Evolutionary conservation across 345 rosid species (phyloP), one percentile per base, ranked within the genome.

Genomic region (Zanthoxylum bungeanum): DNA sequence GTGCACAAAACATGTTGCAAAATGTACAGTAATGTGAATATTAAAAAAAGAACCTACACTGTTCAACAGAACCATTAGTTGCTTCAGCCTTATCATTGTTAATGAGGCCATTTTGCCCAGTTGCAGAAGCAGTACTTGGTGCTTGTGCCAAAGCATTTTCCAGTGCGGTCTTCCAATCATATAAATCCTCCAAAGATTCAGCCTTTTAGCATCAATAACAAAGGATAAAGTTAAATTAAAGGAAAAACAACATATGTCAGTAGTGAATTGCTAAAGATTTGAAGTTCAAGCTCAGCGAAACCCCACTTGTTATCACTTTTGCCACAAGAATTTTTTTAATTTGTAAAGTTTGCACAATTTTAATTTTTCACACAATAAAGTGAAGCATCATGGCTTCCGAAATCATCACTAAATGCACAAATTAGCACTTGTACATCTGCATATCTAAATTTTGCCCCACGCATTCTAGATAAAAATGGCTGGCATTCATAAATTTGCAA

Each of bases 91-190:
- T 90, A 69, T 87, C 94, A 70, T 85, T 91, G 79, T 78, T 88
- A 34, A 89, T 73, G 71, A 87, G 79, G 52, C 93, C 97, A 82
- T 92, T 91, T 79, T 92, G 93, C 76, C 93, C 93, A 86, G 82
- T 83, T 58, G 77, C 86, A 79, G 82, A 83, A 51, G 87, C 80
- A 73, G 97, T 81, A 80, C 73, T 86, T 10, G 99, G 99, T 84
- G 99, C 97, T 83, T 85, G 91, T 60, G 93, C 80, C 74, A 95
- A 81, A 79, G 99, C 99, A 76, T 75, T 84, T 82, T 95, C 98
- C 61, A 95, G 89, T 52, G 97, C 98, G 79, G 78, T 66, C 83
- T 91, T 95, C 99, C 99, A 95, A 55, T 86, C 98, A 56, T 88
- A 31, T 66, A 95, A 80, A 88, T 95, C 99, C 74, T 92, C 98